Evolutionary conservation across 2,329 filamentous ascomycete genomes (phyloP), one percentile per base, ranked within the genome.

Genomic region (Alternaria novae-zelandiae): DNA sequence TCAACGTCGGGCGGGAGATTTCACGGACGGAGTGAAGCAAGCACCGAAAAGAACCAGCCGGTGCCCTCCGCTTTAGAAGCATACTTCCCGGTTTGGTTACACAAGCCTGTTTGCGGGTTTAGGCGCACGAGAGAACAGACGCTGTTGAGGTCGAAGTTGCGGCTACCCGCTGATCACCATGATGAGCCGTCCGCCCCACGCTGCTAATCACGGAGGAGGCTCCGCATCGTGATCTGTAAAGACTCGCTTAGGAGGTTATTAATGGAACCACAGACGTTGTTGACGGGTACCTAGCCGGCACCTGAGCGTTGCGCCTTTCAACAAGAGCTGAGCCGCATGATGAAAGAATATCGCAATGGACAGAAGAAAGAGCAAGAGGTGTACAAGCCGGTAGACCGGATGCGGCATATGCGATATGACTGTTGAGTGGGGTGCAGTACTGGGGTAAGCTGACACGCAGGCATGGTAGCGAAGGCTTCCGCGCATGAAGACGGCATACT

Each of bases 121-220:
- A 50, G 20, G 6, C 32, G 56, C 49, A 26, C 26, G 36, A 41
- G 21, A 55, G 50, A 55, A 43, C 57, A 55, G 51, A 56, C 21
- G 32, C 47, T 61, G 59, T 62, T 57, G 54, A 62, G 59, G 25
- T 53, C 54, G 36, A 49, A 58, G 51, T 46, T 56, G 51, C 44
- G 44, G 58, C 51, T 49, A 47, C 46, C 54, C 49, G 50, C 44
- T 60, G 61, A 63, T 63, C 61, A 45, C 50, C 57, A 51, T 63
- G 61, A 63, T 63, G 61, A 59, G 60, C 60, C 61, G 57, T 46
- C 56, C 50, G 57, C 50, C 61, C 61, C 61, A 63, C 57, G 57
- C 41, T 59, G 61, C 50, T 49, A 50, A 63, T 63, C 61, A 55
- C 61, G 57, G 57, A 59, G 51, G 28, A 54, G n/a, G 20, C 26